Evolutionary conservation across 768 basidiomycete genomes (phyloP).

Genomic region (Leccinum sublutescens): DNA sequence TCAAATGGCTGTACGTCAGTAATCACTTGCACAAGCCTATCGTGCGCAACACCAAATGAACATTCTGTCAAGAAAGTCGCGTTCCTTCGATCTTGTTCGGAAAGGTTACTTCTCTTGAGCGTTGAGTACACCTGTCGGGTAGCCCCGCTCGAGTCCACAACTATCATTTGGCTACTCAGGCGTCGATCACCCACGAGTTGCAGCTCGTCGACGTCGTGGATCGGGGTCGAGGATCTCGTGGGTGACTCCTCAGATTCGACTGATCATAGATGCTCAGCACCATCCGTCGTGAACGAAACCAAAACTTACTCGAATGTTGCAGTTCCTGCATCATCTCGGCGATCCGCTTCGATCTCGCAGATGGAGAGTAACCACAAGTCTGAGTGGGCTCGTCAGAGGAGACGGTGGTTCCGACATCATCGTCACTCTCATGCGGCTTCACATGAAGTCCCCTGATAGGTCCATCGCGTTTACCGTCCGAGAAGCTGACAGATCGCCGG

Average conservation of each 20-base stretch:
- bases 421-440: slow-evolving; percentile 39
- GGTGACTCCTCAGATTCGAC: slow-evolving; percentile 51
- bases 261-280: background rate
- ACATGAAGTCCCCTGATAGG: slow-evolving; percentile 68
- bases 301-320: slow-evolving; percentile 61
- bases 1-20: slow-evolving; percentile 95
- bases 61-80: slow-evolving; percentile 91
- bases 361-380: slow-evolving; percentile 43
- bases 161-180: slow-evolving; percentile 34
- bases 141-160: slow-evolving; percentile 21
- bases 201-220: slow-evolving; percentile 45
- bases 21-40: slow-evolving; percentile 85
- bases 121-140: slow-evolving; percentile 46
- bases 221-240: slow-evolving; percentile 50
- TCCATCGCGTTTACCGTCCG: slow-evolving; percentile 87
- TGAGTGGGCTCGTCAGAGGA: slow-evolving; percentile 20
- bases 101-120: slow-evolving; percentile 40
- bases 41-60: slow-evolving; percentile 93
- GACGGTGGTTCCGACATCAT: slow-evolving; percentile 27
- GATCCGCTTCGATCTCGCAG: slow-evolving; percentile 76
- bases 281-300: slow-evolving; percentile 22
- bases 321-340: slow-evolving; percentile 75
- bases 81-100: slow-evolving; percentile 38
- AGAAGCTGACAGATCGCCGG: slow-evolving; percentile 93
- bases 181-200: slow-evolving; percentile 45